Conservation (phyloP, 129 eudicot genomes). For the Sambucus nigra region DNA sequence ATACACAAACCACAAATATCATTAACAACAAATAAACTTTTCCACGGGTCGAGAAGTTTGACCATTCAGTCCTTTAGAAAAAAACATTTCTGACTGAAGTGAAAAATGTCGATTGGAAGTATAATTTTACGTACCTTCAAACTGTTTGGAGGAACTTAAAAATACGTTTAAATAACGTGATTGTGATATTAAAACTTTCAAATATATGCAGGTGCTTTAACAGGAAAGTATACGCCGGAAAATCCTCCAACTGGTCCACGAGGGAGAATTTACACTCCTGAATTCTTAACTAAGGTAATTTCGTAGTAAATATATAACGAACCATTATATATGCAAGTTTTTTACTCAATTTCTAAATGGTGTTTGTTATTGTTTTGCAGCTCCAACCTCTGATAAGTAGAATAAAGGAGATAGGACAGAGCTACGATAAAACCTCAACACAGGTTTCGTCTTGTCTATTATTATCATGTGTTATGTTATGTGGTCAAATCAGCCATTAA, state of each 20-base stretch:
- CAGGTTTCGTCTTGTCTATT: constrained; percentile 44
- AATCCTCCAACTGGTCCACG: constrained; percentile 97
- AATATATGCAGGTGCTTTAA: constrained; percentile 53
- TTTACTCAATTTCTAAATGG: background rate
- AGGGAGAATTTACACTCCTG: constrained; percentile 84
- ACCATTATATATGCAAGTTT: background rate
- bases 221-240: constrained; percentile 85
- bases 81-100: no score
- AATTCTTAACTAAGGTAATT: constrained; percentile 61
- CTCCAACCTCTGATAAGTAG: constrained; percentile 77
- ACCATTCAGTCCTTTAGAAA: no score
- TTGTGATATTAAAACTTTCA: constrained; percentile 2
- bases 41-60: no score
- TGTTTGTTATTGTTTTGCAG: constrained; percentile 25
- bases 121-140: no score
- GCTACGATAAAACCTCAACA: constrained; percentile 73
- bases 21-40: no score
- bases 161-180: no score
- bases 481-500: background rate
- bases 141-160: no score
- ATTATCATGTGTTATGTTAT: background rate
- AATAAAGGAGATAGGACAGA: constrained; percentile 87
- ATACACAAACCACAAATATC: no score
- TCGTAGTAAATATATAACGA: background rate
- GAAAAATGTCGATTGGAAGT: no score